Conservation (phyloP, 2,329 filamentous ascomycete genomes). For the Colletotrichum shisoi region DNA sequence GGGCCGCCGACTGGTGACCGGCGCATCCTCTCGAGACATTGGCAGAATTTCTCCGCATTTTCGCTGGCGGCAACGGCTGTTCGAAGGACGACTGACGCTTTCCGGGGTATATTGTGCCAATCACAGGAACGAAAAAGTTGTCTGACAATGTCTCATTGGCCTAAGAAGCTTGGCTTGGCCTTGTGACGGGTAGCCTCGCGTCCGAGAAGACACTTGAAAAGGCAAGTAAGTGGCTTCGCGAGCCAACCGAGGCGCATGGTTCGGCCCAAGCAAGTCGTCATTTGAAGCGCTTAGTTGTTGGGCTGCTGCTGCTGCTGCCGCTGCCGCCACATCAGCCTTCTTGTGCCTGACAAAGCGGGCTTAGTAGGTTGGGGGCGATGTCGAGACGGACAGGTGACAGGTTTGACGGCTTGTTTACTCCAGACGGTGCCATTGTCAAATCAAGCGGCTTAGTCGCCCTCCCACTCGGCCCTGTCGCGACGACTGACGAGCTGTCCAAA, state of each 20-base stretch:
- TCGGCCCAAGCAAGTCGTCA: slow-evolving; percentile 30
- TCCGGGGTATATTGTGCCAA: slow-evolving; percentile 22
- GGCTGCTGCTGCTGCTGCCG: too few species aligned
- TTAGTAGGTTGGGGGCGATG: slow-evolving; percentile 18
- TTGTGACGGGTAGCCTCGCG: slow-evolving; percentile 37
- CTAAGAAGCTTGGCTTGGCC: slow-evolving; percentile 11
- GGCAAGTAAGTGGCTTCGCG: slow-evolving; percentile 15
- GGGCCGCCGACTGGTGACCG: slow-evolving; percentile 36
- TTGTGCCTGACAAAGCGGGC: slow-evolving; percentile 42
- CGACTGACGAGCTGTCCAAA: slow-evolving; percentile 38
- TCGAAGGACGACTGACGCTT: slow-evolving; percentile 15
- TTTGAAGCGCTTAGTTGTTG: slow-evolving; percentile 34
- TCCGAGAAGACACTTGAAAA: slow-evolving; percentile 9
- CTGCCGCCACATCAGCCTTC: slow-evolving; percentile 44
- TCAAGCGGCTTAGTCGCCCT: slow-evolving; percentile 44
- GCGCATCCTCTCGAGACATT: slow-evolving; percentile 23
- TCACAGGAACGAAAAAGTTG: slow-evolving; percentile 19
- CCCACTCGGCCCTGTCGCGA: slow-evolving; percentile 44
- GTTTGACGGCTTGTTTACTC: slow-evolving; percentile 34
- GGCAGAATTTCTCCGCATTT: slow-evolving; percentile 37
- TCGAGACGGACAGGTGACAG: slow-evolving; percentile 32
- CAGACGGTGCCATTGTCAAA: slow-evolving; percentile 48
- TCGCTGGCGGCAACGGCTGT: slow-evolving; percentile 2
- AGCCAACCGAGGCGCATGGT: slow-evolving; percentile 31
- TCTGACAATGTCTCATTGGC: slow-evolving; percentile 14